These are phyloP conservation scores for Lepidopterella palustris DNA, from an alignment of 495 filamentous ascomycete species.

Conservation along the genomic window DNA sequence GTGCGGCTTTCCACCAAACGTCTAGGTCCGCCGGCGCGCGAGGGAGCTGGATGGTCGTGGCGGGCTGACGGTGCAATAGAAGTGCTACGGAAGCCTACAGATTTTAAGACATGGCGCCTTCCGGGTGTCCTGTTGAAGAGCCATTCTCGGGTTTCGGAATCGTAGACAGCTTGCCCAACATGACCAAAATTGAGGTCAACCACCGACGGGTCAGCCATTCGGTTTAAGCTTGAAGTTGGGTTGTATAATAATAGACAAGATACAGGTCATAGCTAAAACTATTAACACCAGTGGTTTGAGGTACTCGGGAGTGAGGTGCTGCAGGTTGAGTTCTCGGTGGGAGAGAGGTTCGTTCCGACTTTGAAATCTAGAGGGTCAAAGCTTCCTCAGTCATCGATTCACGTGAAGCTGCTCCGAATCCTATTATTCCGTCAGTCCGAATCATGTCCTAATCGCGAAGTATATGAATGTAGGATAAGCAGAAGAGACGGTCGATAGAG, in stretches of 20 bases:
- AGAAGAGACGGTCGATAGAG: too few species aligned
- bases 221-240: constrained; percentile 36
- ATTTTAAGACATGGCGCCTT: constrained; percentile 8
- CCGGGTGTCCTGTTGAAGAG: constrained; percentile 40
- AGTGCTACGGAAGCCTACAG: constrained; percentile 11
- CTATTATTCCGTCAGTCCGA: too few species aligned
- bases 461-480: too few species aligned
- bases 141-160: constrained; percentile 50
- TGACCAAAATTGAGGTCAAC: constrained; percentile 62
- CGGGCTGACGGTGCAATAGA: not conserved
- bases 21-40: not conserved
- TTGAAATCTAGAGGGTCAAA: too few species aligned
- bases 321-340: too few species aligned
- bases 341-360: too few species aligned
- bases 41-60: not conserved
- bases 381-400: too few species aligned
- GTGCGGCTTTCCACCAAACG: not conserved
- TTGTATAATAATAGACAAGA: not conserved
- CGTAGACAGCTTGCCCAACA: constrained; percentile 52
- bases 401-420: too few species aligned
- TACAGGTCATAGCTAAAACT: constrained; percentile 17
- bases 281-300: too few species aligned
- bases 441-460: too few species aligned
- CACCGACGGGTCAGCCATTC: constrained; percentile 53
- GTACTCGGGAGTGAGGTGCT: too few species aligned